phyloP scores from a whole-genome alignment of 2,329 filamentous ascomycete species.

The Esteya vermicola region DNA sequence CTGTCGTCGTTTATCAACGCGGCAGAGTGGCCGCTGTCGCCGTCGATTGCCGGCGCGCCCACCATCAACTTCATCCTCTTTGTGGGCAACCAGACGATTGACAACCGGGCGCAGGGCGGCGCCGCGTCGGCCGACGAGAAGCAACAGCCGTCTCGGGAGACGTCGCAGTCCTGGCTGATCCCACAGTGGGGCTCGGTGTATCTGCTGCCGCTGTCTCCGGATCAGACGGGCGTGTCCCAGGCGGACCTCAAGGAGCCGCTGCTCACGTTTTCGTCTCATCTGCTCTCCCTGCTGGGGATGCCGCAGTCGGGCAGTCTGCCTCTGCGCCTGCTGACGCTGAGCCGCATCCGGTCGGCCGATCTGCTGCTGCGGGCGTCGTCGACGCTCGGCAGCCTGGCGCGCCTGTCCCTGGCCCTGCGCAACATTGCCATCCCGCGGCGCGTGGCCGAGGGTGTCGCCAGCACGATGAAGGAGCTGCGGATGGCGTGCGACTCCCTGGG shows the following conservation, averaged over 20 bases:
- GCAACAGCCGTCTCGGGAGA: conserved; percentile 24
- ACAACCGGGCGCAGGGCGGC: conserved; percentile 12
- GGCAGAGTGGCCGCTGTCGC: conserved; percentile 91
- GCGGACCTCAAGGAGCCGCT: conserved; percentile 64
- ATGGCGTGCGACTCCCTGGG: conserved; percentile 61
- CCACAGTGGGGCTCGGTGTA: conserved; percentile 82
- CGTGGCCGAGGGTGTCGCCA: conserved; percentile 74
- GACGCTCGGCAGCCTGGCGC: conserved; percentile 82
- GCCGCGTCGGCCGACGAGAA: conserved; percentile 3
- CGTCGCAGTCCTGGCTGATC: conserved; percentile 66
- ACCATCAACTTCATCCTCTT: conserved; percentile 96
- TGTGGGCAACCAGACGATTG: conserved; percentile 64
- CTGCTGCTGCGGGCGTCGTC: conserved; percentile 82
- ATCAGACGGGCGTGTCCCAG: conserved; percentile 39
- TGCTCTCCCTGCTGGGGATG: conserved; percentile 75
- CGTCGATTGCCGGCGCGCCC: conserved; percentile 82
- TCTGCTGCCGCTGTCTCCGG: conserved; percentile 34
- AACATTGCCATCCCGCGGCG: conserved; percentile 83
- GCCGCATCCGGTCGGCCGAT: conserved; percentile 72
- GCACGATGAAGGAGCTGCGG: conserved; percentile 64
- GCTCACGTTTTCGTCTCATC: conserved; percentile 79
- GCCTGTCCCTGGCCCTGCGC: conserved; percentile 68
- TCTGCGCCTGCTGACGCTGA: conserved; percentile 69
- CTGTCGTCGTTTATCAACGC: conserved; percentile 93
- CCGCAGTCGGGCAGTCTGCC: conserved; percentile 74